phyloP scores from a whole-genome alignment of 768 basidiomycete genomes.

The Symmetrospora coprosmae region DNA sequence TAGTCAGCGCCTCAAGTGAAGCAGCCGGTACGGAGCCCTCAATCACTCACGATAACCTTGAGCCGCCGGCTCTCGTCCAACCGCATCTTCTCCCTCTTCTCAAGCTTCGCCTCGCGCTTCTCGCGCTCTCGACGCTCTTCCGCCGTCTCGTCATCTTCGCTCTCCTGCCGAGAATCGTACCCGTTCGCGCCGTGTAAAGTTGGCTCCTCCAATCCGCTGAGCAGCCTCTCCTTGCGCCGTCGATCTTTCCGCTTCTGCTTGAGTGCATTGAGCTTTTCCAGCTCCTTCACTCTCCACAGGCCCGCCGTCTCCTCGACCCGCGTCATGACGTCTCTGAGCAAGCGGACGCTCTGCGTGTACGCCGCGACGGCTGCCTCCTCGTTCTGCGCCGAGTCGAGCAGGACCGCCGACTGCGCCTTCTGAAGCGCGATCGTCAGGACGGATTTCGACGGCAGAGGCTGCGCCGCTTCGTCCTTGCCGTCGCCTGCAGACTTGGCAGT shows the following conservation, averaged over 20 bases:
- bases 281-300: background rate
- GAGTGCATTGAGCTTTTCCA: background rate
- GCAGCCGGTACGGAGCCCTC: background rate
- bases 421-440: conserved; percentile 74
- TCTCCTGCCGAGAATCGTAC: background rate
- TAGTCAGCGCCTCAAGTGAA: background rate
- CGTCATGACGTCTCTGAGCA: conserved; percentile 85
- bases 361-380: conserved; percentile 81
- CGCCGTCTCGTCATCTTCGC: background rate
- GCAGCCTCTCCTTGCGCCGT: background rate
- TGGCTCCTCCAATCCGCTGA: background rate
- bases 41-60: conserved; percentile 71
- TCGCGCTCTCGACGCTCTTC: conserved; percentile 21
- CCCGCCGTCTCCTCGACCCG: conserved; percentile 59
- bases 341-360: conserved; percentile 68
- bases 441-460: conserved; percentile 59
- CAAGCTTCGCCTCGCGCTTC: conserved; percentile 39
- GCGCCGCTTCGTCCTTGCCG: no score
- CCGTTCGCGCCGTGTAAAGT: background rate
- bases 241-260: conserved; percentile 44
- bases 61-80: conserved; percentile 76
- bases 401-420: conserved; percentile 75
- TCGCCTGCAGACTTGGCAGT: no score
- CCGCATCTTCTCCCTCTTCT: conserved; percentile 66
- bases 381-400: conserved; percentile 72